A percentile compares a stretch with the other conserved stretches of the same genome.
phyloP scores from a whole-genome alignment of 2,329 filamentous ascomycete species.

The Claviceps capensis region DNA sequence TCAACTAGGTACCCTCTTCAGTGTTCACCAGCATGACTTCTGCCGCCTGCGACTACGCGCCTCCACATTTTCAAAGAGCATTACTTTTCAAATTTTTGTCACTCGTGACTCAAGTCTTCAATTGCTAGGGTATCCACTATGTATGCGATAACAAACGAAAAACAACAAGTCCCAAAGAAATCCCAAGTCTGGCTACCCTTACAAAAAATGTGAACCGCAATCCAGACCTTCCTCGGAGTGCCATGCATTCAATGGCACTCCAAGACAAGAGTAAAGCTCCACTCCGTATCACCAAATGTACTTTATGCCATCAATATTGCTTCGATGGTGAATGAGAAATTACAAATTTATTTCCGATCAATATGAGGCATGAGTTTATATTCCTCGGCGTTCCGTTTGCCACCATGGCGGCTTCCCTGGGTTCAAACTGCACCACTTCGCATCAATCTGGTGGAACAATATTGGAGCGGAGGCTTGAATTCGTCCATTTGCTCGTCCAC shows the following conservation, averaged over 20 bases:
- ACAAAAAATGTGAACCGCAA: neutral
- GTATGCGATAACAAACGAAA: neutral
- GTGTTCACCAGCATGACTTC: too few species aligned
- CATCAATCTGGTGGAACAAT: constrained; percentile 28
- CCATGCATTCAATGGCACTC: neutral
- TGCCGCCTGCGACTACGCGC: too few species aligned
- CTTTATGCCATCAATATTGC: neutral
- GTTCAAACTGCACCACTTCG: constrained; percentile 14
- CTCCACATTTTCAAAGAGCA: too few species aligned
- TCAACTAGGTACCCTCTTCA: too few species aligned
- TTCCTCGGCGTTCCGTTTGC: neutral
- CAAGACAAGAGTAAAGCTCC: neutral
- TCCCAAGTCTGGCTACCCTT: neutral
- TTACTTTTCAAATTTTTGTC: too few species aligned
- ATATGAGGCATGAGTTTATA: too few species aligned
- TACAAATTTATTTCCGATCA: too few species aligned
- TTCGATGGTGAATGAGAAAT: neutral
- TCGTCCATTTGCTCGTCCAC: constrained; percentile 28
- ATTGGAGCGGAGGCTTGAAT: constrained; percentile 25
- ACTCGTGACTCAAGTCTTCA: neutral
- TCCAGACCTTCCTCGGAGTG: neutral
- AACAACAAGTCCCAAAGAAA: neutral
- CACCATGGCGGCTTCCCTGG: neutral
- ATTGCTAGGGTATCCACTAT: constrained; percentile 3
- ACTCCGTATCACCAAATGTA: neutral